These are phyloP conservation scores for Amanita rubescens DNA, from an alignment of 768 basidiomycete species.

Conservation along the genomic window DNA sequence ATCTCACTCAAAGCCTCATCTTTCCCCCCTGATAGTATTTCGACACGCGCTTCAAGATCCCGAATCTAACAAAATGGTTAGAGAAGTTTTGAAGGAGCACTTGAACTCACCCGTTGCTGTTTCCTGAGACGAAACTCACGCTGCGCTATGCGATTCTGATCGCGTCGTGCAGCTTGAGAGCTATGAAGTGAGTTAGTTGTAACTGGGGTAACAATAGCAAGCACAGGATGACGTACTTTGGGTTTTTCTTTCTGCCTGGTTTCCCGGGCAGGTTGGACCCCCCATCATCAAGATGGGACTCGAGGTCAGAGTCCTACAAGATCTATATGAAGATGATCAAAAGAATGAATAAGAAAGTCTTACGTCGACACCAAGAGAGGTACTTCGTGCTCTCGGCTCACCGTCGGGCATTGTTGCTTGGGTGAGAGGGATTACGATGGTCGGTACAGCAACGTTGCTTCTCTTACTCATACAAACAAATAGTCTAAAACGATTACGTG, in stretches of 20 bases:
- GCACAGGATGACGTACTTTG: conserved; percentile 49
- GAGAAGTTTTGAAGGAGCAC: neutral
- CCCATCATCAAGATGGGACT: conserved; percentile 36
- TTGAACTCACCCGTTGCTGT: conserved; percentile 60
- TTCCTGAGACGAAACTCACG: conserved; percentile 89
- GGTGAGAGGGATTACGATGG: conserved; percentile 39
- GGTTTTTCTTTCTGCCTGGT: conserved; percentile 85
- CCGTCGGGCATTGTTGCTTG: conserved; percentile 45
- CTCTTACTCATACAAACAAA: conserved; percentile 16
- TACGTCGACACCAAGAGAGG: conserved; percentile 56
- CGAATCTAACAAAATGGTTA: conserved; percentile 57
- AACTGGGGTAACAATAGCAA: conserved; percentile 11
- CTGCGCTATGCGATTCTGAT: conserved; percentile 90
- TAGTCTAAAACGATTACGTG: conserved; percentile 6
- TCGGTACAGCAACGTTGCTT: conserved; percentile 5
- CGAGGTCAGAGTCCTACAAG: conserved; percentile 58
- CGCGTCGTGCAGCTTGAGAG: conserved; percentile 81
- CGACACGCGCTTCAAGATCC: conserved; percentile 92
- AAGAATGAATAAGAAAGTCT: conserved; percentile 5
- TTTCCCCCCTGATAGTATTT: conserved; percentile 86
- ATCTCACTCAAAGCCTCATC: conserved; percentile 84
- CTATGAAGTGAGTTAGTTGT: conserved; percentile 28
- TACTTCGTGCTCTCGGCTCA: conserved; percentile 51
- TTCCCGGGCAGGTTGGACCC: conserved; percentile 43
- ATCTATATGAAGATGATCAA: conserved; percentile 2